Conservation (phyloP, 2,329 filamentous ascomycete species). For the Colletotrichum karsti region DNA sequence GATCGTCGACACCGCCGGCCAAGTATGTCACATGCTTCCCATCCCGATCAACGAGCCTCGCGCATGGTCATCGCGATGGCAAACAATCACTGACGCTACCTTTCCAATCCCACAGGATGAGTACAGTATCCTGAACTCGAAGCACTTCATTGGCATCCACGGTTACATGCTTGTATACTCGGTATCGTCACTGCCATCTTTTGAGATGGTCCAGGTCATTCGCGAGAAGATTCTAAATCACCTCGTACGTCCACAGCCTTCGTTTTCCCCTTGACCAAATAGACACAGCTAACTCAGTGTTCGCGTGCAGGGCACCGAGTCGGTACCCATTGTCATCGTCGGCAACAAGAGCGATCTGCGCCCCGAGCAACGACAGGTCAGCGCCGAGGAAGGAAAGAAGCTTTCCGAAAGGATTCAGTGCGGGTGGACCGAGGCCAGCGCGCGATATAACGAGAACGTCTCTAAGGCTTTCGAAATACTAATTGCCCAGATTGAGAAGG, state of each 20-base stretch:
- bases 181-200: slow-evolving; percentile 91
- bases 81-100: not conserved
- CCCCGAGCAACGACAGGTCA: slow-evolving; percentile 92
- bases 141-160: slow-evolving; percentile 99
- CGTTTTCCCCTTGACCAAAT: not conserved
- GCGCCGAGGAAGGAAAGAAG: slow-evolving; percentile 83
- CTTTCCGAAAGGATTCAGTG: slow-evolving; percentile 89
- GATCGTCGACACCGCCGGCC: slow-evolving; percentile 97
- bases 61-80: not conserved
- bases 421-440: slow-evolving; percentile 94
- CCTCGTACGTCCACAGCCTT: slow-evolving; percentile 67
- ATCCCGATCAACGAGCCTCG: no score
- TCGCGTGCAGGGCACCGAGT: slow-evolving; percentile 79
- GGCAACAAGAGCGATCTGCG: slow-evolving; percentile 97
- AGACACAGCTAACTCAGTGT: not conserved
- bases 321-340: slow-evolving; percentile 92
- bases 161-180: slow-evolving; percentile 99
- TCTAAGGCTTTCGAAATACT: slow-evolving; percentile 91
- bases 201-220: slow-evolving; percentile 97
- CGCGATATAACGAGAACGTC: slow-evolving; percentile 94
- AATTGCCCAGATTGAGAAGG: slow-evolving; percentile 94
- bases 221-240: slow-evolving; percentile 98
- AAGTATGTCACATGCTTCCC: slow-evolving; percentile 61
- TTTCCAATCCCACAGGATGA: slow-evolving; percentile 73
- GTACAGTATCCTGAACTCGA: slow-evolving; percentile 97